Conservation (phyloP, 345 rosid species). For the Corchorus capsularis region DNA sequence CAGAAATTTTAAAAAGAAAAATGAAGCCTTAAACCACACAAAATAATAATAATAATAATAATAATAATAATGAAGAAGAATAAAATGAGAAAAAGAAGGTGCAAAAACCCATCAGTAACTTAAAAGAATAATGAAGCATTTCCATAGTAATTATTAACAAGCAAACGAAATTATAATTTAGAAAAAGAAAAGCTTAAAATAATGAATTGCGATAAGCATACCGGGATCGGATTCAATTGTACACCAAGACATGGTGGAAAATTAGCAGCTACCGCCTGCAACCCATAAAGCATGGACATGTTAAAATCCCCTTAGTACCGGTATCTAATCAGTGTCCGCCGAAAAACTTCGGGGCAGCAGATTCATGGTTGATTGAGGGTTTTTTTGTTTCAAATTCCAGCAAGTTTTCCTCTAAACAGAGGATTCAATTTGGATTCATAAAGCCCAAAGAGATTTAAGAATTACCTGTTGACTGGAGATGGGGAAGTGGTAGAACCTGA, state of each 20-base stretch:
- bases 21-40: not conserved
- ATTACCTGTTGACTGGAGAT: too few species aligned
- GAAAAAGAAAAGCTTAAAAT: not conserved
- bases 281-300: not conserved
- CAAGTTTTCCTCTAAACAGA: too few species aligned
- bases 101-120: not conserved
- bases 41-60: not conserved
- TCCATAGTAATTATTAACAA: not conserved
- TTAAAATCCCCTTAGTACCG: too few species aligned
- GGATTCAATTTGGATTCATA: too few species aligned
- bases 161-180: too few species aligned
- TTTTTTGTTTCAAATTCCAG: too few species aligned
- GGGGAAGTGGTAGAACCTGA: too few species aligned
- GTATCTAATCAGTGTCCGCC: too few species aligned
- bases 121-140: not conserved
- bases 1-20: not conserved
- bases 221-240: constrained; percentile 99
- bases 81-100: not conserved
- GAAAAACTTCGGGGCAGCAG: too few species aligned
- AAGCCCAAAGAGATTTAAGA: too few species aligned
- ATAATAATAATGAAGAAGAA: not conserved
- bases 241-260: constrained; percentile 88
- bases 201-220: constrained; percentile 26
- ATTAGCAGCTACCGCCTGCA: not conserved
- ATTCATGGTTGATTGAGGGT: too few species aligned